phyloP scores from a whole-genome alignment of 1,284 basidiomycete genomes.

The Singerocomus inundabilis region DNA sequence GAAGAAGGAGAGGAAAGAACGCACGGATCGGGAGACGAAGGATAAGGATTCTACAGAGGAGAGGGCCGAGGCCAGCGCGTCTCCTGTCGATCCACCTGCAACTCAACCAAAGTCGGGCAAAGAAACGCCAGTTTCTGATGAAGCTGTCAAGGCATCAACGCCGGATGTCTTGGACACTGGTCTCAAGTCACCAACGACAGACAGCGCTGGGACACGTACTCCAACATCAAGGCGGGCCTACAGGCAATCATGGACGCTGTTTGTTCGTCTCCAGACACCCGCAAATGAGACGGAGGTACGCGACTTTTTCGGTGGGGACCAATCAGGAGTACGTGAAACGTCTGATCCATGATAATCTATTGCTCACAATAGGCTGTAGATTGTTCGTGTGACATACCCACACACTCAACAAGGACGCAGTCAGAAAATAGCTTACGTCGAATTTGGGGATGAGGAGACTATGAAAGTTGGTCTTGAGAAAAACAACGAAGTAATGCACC shows the following conservation, averaged over 20 bases:
- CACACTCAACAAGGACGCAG: conserved; percentile 43
- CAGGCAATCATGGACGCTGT: conserved; percentile 84
- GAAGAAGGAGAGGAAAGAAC: conserved; percentile 56
- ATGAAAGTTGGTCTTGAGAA: conserved; percentile 77
- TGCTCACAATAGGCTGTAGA: conserved; percentile 41
- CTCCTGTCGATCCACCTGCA: conserved; percentile 21
- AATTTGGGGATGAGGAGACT: conserved; percentile 81
- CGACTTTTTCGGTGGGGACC: conserved; percentile 73
- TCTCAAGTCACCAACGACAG: conserved; percentile 51
- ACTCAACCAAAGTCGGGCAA: conserved; percentile 40
- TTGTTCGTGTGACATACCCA: conserved; percentile 71
- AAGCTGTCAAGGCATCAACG: conserved; percentile 27
- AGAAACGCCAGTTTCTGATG: conserved; percentile 39
- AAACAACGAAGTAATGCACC: conserved; percentile 55
- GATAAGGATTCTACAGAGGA: conserved; percentile 40
- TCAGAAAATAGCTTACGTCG: conserved; percentile 73
- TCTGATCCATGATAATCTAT: neutral
- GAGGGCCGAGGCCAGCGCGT: conserved; percentile 24
- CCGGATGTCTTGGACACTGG: conserved; percentile 40
- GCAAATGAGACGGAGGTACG: conserved; percentile 69
- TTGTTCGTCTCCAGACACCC: conserved; percentile 65
- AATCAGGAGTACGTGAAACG: conserved; percentile 50
- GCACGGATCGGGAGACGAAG: conserved; percentile 34
- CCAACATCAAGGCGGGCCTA: conserved; percentile 60
- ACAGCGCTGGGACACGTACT: conserved; percentile 61